Conservation (phyloP, 2,329 filamentous ascomycete genomes). For the Ceratocystis eucalypticola region DNA sequence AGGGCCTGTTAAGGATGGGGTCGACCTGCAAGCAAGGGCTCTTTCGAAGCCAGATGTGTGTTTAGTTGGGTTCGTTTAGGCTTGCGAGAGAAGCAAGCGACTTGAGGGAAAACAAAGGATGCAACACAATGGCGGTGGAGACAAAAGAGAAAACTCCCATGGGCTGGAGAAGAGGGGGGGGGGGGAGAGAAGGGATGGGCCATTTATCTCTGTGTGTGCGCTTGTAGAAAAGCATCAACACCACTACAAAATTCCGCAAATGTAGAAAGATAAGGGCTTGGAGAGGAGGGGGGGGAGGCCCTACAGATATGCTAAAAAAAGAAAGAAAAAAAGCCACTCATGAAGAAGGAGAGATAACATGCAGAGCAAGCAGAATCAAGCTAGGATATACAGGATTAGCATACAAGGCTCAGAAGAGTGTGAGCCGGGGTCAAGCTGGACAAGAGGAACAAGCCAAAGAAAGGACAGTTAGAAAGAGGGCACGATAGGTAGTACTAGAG, state of each 20-base stretch:
- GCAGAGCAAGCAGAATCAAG: too few relatives aligned
- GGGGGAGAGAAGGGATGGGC: too few relatives aligned
- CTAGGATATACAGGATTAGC: background rate
- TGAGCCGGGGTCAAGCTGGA: background rate
- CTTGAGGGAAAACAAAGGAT: background rate
- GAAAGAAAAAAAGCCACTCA: background rate
- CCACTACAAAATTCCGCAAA: too few relatives aligned
- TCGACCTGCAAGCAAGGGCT: background rate
- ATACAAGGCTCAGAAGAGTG: background rate
- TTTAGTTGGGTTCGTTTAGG: background rate
- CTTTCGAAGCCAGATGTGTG: background rate
- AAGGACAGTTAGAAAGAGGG: background rate
- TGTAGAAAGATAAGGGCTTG: too few relatives aligned
- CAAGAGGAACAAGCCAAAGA: background rate
- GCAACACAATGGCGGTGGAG: background rate
- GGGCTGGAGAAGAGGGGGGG: background rate
- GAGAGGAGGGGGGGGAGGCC: too few relatives aligned
- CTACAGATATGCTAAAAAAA: background rate
- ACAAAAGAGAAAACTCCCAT: background rate
- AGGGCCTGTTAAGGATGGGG: background rate
- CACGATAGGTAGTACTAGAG: background rate
- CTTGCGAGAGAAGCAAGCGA: background rate
- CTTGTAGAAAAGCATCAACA: too few relatives aligned
- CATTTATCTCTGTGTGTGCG: too few relatives aligned
- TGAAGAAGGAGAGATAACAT: too few relatives aligned